Conservation (phyloP, 2,329 filamentous ascomycete genomes). For the Zymoseptoria crescenta region DNA sequence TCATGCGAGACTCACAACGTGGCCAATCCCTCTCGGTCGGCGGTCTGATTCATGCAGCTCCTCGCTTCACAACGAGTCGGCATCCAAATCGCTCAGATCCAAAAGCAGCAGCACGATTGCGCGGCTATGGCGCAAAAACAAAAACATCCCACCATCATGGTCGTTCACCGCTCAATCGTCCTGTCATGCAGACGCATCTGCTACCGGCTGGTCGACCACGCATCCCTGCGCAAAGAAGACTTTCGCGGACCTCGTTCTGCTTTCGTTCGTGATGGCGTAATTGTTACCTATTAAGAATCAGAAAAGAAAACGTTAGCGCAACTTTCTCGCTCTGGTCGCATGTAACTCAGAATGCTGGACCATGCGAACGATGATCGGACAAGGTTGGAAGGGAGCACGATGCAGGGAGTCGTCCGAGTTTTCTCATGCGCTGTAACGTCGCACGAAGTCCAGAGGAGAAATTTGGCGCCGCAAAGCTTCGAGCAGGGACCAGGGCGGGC, state of each 20-base stretch:
- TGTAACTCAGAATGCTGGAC: neutral
- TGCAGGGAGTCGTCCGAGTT: constrained; percentile 1
- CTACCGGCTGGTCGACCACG: constrained; percentile 36
- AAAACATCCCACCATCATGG: neutral
- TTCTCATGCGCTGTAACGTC: constrained; percentile 17
- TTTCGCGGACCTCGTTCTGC: constrained; percentile 56
- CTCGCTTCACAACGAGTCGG: neutral
- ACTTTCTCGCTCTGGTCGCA: neutral
- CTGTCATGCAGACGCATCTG: neutral
- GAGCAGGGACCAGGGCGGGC: constrained; percentile 6
- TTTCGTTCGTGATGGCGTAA: constrained; percentile 82
- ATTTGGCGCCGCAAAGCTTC: neutral
- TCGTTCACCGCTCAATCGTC: neutral
- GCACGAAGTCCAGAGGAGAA: constrained; percentile 3
- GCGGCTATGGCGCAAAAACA: neutral
- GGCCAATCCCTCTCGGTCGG: neutral
- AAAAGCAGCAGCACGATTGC: neutral
- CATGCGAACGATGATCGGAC: constrained; percentile 10
- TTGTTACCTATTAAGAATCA: constrained; percentile 62
- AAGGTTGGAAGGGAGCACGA: constrained; percentile 6
- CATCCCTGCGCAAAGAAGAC: constrained; percentile 92
- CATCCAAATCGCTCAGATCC: neutral
- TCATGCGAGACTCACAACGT: neutral
- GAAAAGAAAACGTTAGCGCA: neutral
- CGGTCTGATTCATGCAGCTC: neutral